Percentiles rank a stretch among this genome's conserved stretches.
Conservation (phyloP, 805 yeast species). For the Dipodascus albidus region DNA sequence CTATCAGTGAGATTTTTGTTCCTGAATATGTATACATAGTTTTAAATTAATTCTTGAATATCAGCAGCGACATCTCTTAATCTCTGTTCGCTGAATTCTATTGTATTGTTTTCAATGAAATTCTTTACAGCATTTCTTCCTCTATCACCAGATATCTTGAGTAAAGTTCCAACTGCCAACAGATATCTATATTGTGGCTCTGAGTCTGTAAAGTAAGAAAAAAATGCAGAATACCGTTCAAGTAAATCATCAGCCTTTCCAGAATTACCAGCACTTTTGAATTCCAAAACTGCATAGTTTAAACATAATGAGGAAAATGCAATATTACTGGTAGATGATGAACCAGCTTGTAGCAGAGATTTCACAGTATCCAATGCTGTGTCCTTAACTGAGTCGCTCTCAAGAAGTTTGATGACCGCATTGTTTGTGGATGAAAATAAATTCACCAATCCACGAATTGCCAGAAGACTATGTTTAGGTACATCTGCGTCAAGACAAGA, state of each 20-base stretch:
- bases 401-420: constrained; percentile 17
- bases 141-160: constrained; percentile 9
- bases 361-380: constrained; percentile 20
- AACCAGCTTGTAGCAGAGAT: constrained; percentile 6
- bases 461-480: constrained; percentile 39
- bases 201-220: constrained; percentile 29
- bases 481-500: constrained; percentile 20
- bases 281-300: constrained; percentile 32
- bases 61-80: constrained; percentile 2
- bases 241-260: constrained; percentile 12
- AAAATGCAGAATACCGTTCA: constrained; percentile 24
- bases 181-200: constrained; percentile 61
- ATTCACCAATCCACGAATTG: constrained; percentile 46
- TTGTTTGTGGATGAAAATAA: constrained; percentile 28
- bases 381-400: constrained; percentile 17
- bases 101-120: background rate
- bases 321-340: constrained; percentile 18
- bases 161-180: constrained; percentile 52
- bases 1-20: background rate
- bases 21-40: background rate
- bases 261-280: constrained; percentile 20
- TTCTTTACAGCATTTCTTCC: background rate
- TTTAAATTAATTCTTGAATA: background rate
- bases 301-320: constrained; percentile 40
- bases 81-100: background rate